Evolutionary conservation across 129 eudicot genomes (phyloP), one percentile per base, ranked within the genome.

Genomic region (Smallanthus sonchifolius): DNA sequence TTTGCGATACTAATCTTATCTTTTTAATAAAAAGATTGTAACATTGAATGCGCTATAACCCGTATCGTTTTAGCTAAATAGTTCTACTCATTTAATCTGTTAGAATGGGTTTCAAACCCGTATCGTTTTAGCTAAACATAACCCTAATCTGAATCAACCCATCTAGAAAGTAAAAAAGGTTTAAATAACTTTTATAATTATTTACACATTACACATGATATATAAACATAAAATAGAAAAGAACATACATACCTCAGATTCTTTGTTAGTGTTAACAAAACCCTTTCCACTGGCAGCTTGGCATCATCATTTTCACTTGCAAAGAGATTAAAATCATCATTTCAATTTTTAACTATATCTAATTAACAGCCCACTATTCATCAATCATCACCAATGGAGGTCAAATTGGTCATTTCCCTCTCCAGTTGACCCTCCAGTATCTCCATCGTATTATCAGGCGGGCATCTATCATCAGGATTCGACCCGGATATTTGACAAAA

Each of bases 401-500:
- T 79, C 57, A 73, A 20, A 81, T 87, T 89, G 49, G 66, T 57
- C 56, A 61, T 76, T 43, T 79, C 86, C 30, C 65, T 78, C 42
- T 74, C 86, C 80, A 86, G 74, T 63, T 76, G 86, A 66, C 72
- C 88, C 52, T 90, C 90, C 64, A 88, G 77, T 51, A 73, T 42
- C 35, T 88, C 89, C 81, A 88, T 79, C 32, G 78, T 85, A 79
- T 94, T 81, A 15, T 86, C 86, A 4, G 96, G 84, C 3, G 98
- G 98, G 54, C 98, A 94, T 73, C 80, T 81, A 83, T 90, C 89
- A 38, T 84, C 98, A 47, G 78, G 87, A 78, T 87, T 84, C 37
- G 55, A 37, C 28, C 87, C 83, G 10, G 80, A 76, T 57, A 70
- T 71, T 67, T 86, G 96, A 76, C 98, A 94, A 82, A 94, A 94